Conservation (phyloP, 768 basidiomycete species). For the Leccinellum luteum region DNA sequence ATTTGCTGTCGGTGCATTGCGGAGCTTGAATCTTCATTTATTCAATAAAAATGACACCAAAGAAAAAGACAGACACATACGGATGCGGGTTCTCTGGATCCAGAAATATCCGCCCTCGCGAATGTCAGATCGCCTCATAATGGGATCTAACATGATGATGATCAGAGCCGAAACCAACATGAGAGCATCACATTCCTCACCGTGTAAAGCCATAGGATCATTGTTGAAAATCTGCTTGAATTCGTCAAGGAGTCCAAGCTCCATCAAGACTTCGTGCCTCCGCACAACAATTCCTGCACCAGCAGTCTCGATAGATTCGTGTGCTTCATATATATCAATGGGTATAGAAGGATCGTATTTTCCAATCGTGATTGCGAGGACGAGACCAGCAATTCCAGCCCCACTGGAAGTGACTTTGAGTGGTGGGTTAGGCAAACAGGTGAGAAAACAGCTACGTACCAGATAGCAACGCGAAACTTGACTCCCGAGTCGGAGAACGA, state of each 20-base stretch:
- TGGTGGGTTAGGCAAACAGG: not conserved
- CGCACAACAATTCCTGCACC: constrained; percentile 46
- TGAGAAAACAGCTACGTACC: constrained; percentile 6
- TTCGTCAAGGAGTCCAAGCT: constrained; percentile 41
- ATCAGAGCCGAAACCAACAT: not conserved
- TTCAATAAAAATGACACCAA: not conserved
- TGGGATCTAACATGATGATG: not conserved
- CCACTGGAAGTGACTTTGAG: constrained; percentile 16
- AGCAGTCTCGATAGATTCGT: constrained; percentile 34
- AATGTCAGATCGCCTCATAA: constrained; percentile 29
- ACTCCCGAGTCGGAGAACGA: no score
- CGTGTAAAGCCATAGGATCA: constrained; percentile 11
- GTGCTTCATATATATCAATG: constrained; percentile 47
- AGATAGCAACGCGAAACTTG: constrained; percentile 25
- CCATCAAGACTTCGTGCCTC: constrained; percentile 41
- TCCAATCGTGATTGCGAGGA: constrained; percentile 38
- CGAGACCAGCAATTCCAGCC: constrained; percentile 43
- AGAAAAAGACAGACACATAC: constrained; percentile 9
- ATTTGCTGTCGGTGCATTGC: constrained; percentile 24
- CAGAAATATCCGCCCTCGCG: no score
- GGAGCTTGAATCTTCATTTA: constrained; percentile 3
- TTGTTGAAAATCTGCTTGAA: constrained; percentile 16
- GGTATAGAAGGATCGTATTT: constrained; percentile 31
- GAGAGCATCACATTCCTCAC: constrained; percentile 11
- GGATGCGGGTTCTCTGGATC: constrained; percentile 16